Evolutionary conservation across 2,329 filamentous ascomycete genomes (phyloP), one percentile per base, ranked within the genome.

Genomic region (Zymoseptoria tritici): DNA sequence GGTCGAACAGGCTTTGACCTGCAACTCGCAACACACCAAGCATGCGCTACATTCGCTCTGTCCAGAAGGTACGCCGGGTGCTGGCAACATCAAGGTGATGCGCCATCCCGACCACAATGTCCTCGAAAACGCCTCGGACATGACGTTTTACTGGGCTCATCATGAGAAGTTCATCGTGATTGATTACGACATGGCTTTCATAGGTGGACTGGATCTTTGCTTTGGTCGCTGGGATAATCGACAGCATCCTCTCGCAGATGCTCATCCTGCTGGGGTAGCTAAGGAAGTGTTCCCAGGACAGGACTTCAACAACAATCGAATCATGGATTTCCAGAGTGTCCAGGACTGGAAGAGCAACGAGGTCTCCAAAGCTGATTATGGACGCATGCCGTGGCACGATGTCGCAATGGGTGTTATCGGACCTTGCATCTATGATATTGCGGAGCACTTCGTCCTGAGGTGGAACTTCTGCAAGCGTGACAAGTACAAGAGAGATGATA

Each of bases 381-480:
- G 92, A 7, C 87, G 94, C 29, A 97, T 99, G 94, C 93, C 93
- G 0, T 99, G 94, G 94, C 92, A 97, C 71, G 94, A 99, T 72
- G 91, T 97, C 2, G 83, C 90, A 9, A 95, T 97, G 89, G 91
- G 88, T 11, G 68, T 97, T n/a, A 83, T 94, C 60, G 93, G 94
- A 0, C 90, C 92, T 19, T 90, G 87, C 65, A 90, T 96, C 9
- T 91, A 93, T 71, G 93, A 97, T 70, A 94, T 99, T 67, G 92
- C 92, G 0, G 92, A 97, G 75, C 92, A 97, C 72, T 99, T 97
- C 68, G 86, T 96, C 8, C 78, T 97, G 52, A 85, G 94, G 36
- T 97, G 93, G 94, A 97, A 99, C 71, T 96, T 96, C 69, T 82
- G 93, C 76, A 97, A 97, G 77, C 85, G 93, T 42, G 93, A 97